phyloP scores from a whole-genome alignment of 495 filamentous ascomycete genomes.

The Aspergillus ostianus region DNA sequence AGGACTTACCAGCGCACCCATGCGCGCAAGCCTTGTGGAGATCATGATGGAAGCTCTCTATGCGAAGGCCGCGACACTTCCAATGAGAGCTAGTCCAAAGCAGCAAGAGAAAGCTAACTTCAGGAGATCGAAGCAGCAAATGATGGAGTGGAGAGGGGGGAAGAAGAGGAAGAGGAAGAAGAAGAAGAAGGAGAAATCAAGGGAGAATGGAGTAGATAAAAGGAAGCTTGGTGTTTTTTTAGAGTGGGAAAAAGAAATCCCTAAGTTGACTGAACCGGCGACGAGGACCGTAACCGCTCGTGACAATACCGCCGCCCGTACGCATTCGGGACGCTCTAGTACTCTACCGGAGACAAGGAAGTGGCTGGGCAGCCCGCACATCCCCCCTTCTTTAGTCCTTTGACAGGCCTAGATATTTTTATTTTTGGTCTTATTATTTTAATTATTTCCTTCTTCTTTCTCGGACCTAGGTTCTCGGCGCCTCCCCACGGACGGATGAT shows the following conservation, averaged over 20 bases:
- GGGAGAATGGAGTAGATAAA: constrained; percentile 41
- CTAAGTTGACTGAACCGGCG: constrained; percentile 40
- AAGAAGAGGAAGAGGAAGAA: constrained; percentile 25
- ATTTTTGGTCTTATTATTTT: constrained; percentile 1
- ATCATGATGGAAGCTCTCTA: constrained; percentile 54
- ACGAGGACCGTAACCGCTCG: constrained; percentile 45
- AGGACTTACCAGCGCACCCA: constrained; percentile 55
- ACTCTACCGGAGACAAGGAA: constrained; percentile 33
- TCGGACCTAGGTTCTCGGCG: constrained; percentile 5
- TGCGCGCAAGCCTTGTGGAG: constrained; percentile 53
- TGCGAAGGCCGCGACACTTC: constrained; percentile 36
- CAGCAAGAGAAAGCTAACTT: constrained; percentile 40
- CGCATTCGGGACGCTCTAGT: constrained; percentile 30
- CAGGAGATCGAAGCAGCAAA: constrained; percentile 33
- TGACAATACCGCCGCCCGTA: constrained; percentile 37
- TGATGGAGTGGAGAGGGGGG: constrained; percentile 37
- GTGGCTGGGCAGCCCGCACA: constrained; percentile 9
- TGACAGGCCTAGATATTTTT: not conserved
- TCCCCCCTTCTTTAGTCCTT: constrained; percentile 1
- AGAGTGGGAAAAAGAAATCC: constrained; percentile 38
- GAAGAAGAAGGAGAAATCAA: constrained; percentile 21
- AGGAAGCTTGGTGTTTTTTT: constrained; percentile 44
- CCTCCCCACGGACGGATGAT: constrained; percentile 4
- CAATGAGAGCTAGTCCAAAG: constrained; percentile 34
- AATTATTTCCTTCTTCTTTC: not conserved